These are phyloP conservation scores for Ceratobasidium sp. DNA, from an alignment of 1,284 basidiomycete species.

Conservation along the genomic window DNA sequence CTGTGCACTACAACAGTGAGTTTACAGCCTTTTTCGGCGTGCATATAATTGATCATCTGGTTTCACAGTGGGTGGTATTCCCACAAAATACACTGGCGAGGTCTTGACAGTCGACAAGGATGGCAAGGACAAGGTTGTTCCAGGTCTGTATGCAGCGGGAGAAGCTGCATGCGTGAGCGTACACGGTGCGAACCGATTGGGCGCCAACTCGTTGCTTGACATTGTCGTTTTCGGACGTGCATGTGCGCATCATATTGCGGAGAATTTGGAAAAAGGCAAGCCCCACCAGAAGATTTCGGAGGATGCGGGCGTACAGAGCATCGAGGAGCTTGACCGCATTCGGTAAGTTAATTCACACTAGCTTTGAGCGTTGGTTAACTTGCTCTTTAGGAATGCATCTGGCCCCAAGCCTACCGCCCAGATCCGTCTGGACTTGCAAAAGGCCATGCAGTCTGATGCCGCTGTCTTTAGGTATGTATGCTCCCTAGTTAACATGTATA, in stretches of 20 bases:
- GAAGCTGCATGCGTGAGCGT: slow-evolving; percentile 99
- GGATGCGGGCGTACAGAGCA: slow-evolving; percentile 84
- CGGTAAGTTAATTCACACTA: slow-evolving; percentile 52
- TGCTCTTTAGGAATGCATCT: slow-evolving; percentile 66
- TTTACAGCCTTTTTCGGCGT: slow-evolving; percentile 32
- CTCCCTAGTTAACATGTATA: background rate
- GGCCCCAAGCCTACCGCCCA: slow-evolving; percentile 88
- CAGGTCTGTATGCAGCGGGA: slow-evolving; percentile 97
- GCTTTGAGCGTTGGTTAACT: background rate
- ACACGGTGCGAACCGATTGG: slow-evolving; percentile 98
- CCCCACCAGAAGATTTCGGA: slow-evolving; percentile 90
- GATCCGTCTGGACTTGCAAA: slow-evolving; percentile 96
- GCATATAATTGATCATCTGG: slow-evolving; percentile 42
- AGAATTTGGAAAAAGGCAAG: slow-evolving; percentile 87
- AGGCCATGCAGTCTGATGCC: slow-evolving; percentile 96
- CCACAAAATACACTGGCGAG: slow-evolving; percentile 98
- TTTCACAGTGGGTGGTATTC: slow-evolving; percentile 94
- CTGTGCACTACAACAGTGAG: slow-evolving; percentile 95
- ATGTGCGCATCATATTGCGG: slow-evolving; percentile 96
- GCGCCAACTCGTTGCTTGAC: slow-evolving; percentile 98
- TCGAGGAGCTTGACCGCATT: slow-evolving; percentile 91
- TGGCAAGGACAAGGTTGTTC: slow-evolving; percentile 94
- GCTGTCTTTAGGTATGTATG: slow-evolving; percentile 81
- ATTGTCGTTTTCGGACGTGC: slow-evolving; percentile 99
- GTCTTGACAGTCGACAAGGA: slow-evolving; percentile 85